Conservation (phyloP, 1,139 yeast genomes). For the Nematodospora anomalae region DNA sequence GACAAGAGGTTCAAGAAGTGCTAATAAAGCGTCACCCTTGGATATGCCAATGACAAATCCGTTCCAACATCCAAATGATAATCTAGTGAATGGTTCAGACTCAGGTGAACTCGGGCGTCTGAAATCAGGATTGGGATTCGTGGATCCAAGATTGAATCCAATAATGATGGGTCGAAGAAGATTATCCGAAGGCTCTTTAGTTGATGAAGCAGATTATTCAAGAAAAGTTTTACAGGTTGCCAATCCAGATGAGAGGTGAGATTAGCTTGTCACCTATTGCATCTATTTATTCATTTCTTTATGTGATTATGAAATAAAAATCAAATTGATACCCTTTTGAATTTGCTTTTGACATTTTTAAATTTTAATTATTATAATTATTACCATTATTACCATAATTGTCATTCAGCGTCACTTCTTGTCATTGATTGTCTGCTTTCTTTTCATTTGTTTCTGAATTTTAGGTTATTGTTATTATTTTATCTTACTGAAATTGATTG, state of each 20-base stretch:
- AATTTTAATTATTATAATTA: neutral
- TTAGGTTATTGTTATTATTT: neutral
- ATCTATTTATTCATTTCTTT: conserved; percentile 1
- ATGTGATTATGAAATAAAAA: neutral
- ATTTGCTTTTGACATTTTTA: neutral
- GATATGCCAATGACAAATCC: conserved; percentile 52
- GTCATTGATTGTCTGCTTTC: neutral
- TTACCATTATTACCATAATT: neutral
- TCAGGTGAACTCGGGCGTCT: conserved; percentile 10
- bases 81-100: conserved; percentile 14
- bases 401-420: neutral
- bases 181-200: conserved; percentile 70
- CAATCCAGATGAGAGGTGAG: conserved; percentile 53
- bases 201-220: conserved; percentile 76
- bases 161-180: conserved; percentile 73
- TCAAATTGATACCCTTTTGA: neutral
- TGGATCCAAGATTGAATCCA: conserved; percentile 63
- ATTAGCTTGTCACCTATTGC: too few relatives aligned
- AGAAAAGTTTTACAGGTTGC: conserved; percentile 73
- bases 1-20: conserved; percentile 25
- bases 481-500: neutral
- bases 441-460: neutral
- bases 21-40: conserved; percentile 30
- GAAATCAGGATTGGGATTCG: conserved; percentile 22
- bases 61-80: conserved; percentile 60